These are phyloP conservation scores for Wickerhamia fluorescens DNA, from an alignment of 805 yeast genomes.

Conservation along the genomic window DNA sequence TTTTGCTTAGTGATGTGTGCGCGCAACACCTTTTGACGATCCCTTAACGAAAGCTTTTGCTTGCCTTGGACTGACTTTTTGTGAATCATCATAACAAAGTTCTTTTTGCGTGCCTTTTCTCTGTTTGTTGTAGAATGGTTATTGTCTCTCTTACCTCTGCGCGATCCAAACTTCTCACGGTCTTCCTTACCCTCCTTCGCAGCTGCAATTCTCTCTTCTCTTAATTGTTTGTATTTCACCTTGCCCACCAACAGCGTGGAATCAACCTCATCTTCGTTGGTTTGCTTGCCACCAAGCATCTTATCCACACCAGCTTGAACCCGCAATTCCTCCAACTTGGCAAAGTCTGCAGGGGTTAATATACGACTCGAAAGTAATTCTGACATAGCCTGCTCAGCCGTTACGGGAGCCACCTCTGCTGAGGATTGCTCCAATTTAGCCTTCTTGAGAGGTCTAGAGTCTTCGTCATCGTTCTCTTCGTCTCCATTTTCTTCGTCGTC, in stretches of 20 bases:
- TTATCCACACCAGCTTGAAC: constrained; percentile 81
- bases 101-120: constrained; percentile 97
- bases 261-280: constrained; percentile 82
- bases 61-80: constrained; percentile 92
- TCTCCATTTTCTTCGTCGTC: constrained; percentile 18
- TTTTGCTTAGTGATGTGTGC: constrained; percentile 89
- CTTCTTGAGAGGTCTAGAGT: constrained; percentile 13
- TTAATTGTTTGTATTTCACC: constrained; percentile 71
- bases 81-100: constrained; percentile 97
- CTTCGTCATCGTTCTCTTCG: constrained; percentile 31
- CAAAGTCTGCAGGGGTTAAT: constrained; percentile 96
- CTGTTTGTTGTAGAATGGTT: constrained; percentile 88
- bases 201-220: constrained; percentile 85
- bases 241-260: constrained; percentile 72
- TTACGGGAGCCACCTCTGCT: constrained; percentile 32
- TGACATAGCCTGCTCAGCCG: constrained; percentile 27
- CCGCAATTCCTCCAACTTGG: constrained; percentile 83
- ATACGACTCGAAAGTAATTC: constrained; percentile 67
- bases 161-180: constrained; percentile 83
- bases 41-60: constrained; percentile 81
- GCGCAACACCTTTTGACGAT: constrained; percentile 76
- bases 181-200: constrained; percentile 91
- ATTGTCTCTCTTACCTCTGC: constrained; percentile 70
- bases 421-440: constrained; percentile 13
- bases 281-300: constrained; percentile 51